phyloP scores from a whole-genome alignment of 768 basidiomycete species.

The Gyrodon lividus region DNA sequence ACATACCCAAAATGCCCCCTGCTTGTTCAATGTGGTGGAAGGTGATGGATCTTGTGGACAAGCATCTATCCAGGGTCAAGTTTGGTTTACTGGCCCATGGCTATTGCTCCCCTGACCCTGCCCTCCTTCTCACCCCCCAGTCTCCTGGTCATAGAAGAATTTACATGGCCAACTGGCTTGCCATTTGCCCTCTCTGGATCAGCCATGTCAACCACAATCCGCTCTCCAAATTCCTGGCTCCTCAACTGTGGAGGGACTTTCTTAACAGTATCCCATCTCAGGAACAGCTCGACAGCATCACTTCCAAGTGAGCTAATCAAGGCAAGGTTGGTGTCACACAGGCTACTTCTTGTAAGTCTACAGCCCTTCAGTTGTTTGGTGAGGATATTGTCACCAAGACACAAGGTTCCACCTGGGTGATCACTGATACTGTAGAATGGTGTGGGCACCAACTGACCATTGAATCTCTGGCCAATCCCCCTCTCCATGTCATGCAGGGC shows the following conservation, averaged over 20 bases:
- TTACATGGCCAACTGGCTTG: conserved; percentile 11
- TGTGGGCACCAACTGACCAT: neutral
- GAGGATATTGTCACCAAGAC: neutral
- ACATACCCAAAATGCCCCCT: no score
- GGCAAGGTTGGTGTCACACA: neutral
- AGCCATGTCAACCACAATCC: conserved; percentile 5
- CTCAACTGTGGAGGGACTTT: conserved; percentile 9
- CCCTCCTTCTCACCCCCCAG: neutral
- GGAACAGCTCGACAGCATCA: neutral
- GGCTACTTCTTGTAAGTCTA: neutral
- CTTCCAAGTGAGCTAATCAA: no score
- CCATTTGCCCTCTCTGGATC: conserved; percentile 4
- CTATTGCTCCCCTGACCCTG: conserved; percentile 11
- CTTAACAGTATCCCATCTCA: conserved; percentile 3
- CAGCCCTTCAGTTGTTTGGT: conserved; percentile 1
- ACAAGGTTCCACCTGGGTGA: neutral
- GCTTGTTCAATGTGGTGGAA: no score
- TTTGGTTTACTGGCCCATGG: neutral
- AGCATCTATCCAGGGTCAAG: neutral
- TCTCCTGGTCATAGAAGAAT: neutral
- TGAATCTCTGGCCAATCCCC: neutral
- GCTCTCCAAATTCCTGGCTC: neutral
- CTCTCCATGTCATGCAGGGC: neutral
- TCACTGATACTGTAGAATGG: neutral
- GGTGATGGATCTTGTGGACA: no score